These are phyloP conservation scores for Auriculariales sp. DNA, from an alignment of 768 basidiomycete genomes.

Conservation along the genomic window DNA sequence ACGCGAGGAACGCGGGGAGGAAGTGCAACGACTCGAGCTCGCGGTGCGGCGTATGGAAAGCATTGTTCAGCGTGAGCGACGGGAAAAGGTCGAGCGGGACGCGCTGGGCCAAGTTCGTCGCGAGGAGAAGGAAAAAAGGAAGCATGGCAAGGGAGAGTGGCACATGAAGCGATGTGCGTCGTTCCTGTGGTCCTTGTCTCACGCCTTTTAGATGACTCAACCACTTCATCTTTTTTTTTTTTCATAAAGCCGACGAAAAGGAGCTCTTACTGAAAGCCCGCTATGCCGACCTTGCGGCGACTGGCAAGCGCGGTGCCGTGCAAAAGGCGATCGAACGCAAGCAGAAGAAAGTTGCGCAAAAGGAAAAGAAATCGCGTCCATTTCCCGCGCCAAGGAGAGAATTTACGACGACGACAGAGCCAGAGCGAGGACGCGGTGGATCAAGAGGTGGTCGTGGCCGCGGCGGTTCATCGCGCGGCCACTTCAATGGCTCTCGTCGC, in stretches of 20 bases:
- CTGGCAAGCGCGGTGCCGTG: constrained; percentile 68
- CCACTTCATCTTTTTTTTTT: not conserved
- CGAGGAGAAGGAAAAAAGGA: constrained; percentile 51
- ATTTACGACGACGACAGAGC: too few species aligned
- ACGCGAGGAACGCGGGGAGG: constrained; percentile 45
- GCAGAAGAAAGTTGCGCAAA: constrained; percentile 72
- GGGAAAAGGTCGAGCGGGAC: constrained; percentile 54
- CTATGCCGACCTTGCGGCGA: constrained; percentile 61
- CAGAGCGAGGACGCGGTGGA: too few species aligned
- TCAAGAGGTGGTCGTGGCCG: too few species aligned
- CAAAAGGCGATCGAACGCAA: constrained; percentile 83
- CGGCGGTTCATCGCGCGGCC: too few species aligned
- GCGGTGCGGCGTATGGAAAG: constrained; percentile 71
- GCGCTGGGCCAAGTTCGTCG: constrained; percentile 39
- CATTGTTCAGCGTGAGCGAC: constrained; percentile 52
- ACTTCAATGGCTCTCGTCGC: too few species aligned
- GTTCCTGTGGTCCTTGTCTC: not conserved
- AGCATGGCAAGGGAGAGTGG: constrained; percentile 71
- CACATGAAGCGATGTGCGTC: constrained; percentile 67
- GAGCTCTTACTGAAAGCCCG: constrained; percentile 57
- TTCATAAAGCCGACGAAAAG: constrained; percentile 55
- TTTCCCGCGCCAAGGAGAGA: constrained; percentile 24
- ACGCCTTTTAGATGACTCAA: constrained; percentile 2
- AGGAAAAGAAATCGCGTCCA: constrained; percentile 78
- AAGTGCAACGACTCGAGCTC: constrained; percentile 53